phyloP scores from a whole-genome alignment of 2,329 filamentous ascomycete species.

The Fusarium citri region DNA sequence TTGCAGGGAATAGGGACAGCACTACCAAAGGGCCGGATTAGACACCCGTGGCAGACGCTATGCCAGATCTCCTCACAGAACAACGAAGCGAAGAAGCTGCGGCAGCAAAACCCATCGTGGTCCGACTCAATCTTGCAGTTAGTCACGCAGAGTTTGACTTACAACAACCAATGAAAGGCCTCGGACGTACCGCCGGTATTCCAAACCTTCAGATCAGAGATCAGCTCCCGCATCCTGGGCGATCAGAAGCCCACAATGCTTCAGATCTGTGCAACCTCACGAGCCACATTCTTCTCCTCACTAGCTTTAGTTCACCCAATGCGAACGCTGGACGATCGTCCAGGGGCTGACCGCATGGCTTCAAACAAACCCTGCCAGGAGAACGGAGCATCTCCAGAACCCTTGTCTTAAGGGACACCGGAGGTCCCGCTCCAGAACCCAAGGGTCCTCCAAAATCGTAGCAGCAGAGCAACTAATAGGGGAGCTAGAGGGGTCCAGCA shows the following conservation, averaged over 20 bases:
- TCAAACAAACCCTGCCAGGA: slow-evolving; percentile 1
- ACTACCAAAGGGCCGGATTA: neutral
- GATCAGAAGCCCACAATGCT: slow-evolving; percentile 19
- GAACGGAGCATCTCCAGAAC: slow-evolving; percentile 7
- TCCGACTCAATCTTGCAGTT: neutral
- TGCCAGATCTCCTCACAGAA: neutral
- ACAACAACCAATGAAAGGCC: slow-evolving; percentile 9
- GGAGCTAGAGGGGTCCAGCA: slow-evolving; percentile 7
- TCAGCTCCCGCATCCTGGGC: slow-evolving; percentile 1
- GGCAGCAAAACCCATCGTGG: neutral
- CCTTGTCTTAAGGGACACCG: slow-evolving; percentile 4
- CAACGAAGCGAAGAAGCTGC: neutral
- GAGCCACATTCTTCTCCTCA: slow-evolving; percentile 12
- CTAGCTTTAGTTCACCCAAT: neutral
- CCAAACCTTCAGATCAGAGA: neutral
- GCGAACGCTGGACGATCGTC: neutral
- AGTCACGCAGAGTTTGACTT: neutral
- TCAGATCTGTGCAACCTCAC: slow-evolving; percentile 22
- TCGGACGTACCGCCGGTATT: neutral
- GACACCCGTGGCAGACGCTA: neutral
- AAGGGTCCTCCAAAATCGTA: slow-evolving; percentile 4
- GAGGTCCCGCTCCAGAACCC: slow-evolving; percentile 16
- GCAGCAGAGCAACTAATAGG: slow-evolving; percentile 1
- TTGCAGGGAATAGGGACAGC: neutral
- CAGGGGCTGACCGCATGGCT: slow-evolving; percentile 13